phyloP scores from a whole-genome alignment of 495 filamentous ascomycete species.

The Podospora appendiculata region DNA sequence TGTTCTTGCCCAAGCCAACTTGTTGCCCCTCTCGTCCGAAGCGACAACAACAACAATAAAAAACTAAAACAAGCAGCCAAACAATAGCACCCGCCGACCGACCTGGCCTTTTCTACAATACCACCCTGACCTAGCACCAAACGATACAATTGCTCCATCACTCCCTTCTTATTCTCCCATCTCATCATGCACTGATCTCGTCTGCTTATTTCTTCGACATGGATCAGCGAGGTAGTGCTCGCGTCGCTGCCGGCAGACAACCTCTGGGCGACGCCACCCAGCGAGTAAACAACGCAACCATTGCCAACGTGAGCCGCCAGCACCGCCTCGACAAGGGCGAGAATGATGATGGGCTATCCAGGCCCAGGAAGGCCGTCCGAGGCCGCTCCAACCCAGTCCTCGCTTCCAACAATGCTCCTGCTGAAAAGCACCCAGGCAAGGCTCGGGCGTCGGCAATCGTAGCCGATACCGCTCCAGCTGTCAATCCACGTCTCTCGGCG shows the following conservation, averaged over 20 bases:
- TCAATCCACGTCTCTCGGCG: constrained; percentile 2
- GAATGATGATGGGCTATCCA: constrained; percentile 9
- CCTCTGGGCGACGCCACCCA: constrained; percentile 42
- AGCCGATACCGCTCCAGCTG: neutral
- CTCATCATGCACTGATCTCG: neutral
- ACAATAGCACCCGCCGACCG: no score
- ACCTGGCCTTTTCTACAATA: no score
- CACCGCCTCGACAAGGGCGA: constrained; percentile 3
- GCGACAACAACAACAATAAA: no score
- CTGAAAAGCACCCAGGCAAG: neutral
- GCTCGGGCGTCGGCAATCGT: neutral
- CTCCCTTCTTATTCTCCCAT: neutral
- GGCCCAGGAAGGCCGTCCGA: constrained; percentile 7
- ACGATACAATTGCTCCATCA: neutral
- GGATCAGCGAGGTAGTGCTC: constrained; percentile 22
- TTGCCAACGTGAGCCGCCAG: constrained; percentile 9
- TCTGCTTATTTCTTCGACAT: constrained; percentile 14
- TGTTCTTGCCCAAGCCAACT: no score
- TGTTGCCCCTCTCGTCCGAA: no score
- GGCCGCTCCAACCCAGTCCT: constrained; percentile 9
- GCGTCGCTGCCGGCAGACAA: constrained; percentile 24
- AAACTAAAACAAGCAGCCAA: no score
- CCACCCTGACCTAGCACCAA: no score
- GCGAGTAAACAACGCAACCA: constrained; percentile 32
- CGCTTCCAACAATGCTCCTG: neutral